Evolutionary conservation across 257 asterid genomes (phyloP).

Genomic region (Eustoma russellianum): DNA sequence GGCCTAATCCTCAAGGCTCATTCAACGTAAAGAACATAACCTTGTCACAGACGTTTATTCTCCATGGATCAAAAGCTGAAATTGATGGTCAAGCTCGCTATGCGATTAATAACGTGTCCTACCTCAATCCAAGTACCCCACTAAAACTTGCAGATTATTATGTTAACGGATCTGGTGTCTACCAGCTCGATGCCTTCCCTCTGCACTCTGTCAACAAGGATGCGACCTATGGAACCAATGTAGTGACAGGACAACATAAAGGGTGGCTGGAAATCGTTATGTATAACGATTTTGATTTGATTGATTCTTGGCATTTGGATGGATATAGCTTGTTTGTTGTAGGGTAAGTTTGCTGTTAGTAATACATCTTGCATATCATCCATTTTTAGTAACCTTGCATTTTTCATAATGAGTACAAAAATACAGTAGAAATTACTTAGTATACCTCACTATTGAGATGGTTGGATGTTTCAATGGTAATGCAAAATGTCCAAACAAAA

Average conservation of each 20-base stretch:
- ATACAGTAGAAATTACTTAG: too few species aligned
- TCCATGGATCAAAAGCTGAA: constrained; percentile 29
- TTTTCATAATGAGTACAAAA: too few species aligned
- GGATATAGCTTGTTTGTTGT: constrained; percentile 57
- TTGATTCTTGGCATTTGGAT: constrained; percentile 74
- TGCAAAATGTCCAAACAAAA: too few species aligned
- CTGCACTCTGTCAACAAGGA: constrained; percentile 24
- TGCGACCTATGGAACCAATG: constrained; percentile 29
- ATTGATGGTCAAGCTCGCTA: constrained; percentile 16
- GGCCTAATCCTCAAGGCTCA: constrained; percentile 74
- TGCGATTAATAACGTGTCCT: constrained; percentile 47
- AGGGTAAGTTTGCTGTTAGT: constrained; percentile 34
- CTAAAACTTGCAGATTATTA: constrained; percentile 54
- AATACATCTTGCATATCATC: too few species aligned
- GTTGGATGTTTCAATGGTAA: too few species aligned
- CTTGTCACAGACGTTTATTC: constrained; percentile 52
- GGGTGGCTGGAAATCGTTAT: constrained; percentile 67
- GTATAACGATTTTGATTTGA: constrained; percentile 24
- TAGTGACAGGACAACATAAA: constrained; percentile 44
- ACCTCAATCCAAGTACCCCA: constrained; percentile 42
- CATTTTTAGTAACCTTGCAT: too few species aligned
- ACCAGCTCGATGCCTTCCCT: constrained; percentile 41
- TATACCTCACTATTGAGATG: too few species aligned
- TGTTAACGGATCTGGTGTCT: constrained; percentile 54
- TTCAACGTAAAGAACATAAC: constrained; percentile 63